Evolutionary conservation across 1,284 basidiomycete species (phyloP), one percentile per base, ranked within the genome.

Genomic region (Neonothopanus nambi): DNA sequence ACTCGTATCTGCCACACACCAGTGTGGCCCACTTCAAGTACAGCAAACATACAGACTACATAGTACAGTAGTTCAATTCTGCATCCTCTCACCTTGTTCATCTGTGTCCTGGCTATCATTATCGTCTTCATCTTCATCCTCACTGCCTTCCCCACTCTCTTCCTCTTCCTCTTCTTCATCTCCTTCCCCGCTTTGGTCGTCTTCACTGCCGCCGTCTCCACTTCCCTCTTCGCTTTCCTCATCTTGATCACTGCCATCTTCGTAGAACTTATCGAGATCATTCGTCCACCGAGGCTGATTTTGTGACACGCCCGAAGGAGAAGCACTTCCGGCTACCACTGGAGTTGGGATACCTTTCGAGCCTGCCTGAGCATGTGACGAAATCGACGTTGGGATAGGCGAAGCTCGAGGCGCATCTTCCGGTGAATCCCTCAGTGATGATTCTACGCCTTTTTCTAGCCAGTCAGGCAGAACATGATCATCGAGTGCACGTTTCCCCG

Each of bases 241-340:
- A n/a, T 68, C 65, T 9, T 65, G 70, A n/a, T 63, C 63, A 28
- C 71, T 65, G 24, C 61, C 66, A 49, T 76, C 67, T 21, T 73
- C 85, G 62, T 90, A 90, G 64, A 91, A 91, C 54, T 78, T 74
- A 63, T 90, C 86, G 56, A 91, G 67, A 66, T 91, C 79, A 51
- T 26, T 51, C 8, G 68, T 79, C 73, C 76, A 87, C 20, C 70
- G 62, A 11, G 70, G 75, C 59, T 76, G 80, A 8, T 70, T 75
- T 67, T 30, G 62, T 63, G 43, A 71, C 69, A 40, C 26, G 17
- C 72, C 71, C 9, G 67, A 60, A 9, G 77, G 76, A 1, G 81
- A 78, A 2, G 75, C 72, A 23, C 68, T 68, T 9, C 63, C 69
- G 57, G 73, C 71, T 11, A 85, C 70, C 37, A 82, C 63, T 3